phyloP scores from a whole-genome alignment of 805 yeast species.

The Monosporozyma siamensis region DNA sequence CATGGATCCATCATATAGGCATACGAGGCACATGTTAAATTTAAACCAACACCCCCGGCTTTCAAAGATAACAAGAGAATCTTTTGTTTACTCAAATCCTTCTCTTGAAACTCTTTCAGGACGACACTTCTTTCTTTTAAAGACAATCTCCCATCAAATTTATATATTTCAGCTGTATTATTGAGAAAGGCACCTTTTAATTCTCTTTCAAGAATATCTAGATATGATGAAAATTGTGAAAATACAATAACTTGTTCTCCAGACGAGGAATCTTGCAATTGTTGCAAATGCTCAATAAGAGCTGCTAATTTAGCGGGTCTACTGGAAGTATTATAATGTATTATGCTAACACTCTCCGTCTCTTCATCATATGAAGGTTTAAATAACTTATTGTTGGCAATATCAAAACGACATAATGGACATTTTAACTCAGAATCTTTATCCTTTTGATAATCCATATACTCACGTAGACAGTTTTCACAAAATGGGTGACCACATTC shows the following conservation, averaged over 20 bases:
- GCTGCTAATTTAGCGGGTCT: conserved; percentile 71
- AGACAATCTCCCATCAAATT: conserved; percentile 76
- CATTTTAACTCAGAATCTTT: conserved; percentile 45
- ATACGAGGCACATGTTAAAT: conserved; percentile 71
- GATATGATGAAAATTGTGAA: conserved; percentile 78
- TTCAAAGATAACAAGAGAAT: conserved; percentile 67
- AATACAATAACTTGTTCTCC: conserved; percentile 77
- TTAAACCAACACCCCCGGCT: conserved; percentile 93
- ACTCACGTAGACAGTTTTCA: conserved; percentile 59
- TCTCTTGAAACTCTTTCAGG: conserved; percentile 42
- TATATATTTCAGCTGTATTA: conserved; percentile 34
- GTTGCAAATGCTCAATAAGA: conserved; percentile 47
- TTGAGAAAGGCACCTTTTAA: conserved; percentile 39
- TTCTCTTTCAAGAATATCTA: conserved; percentile 65
- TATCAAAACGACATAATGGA: conserved; percentile 61
- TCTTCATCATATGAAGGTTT: conserved; percentile 7
- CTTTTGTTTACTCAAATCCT: conserved; percentile 29
- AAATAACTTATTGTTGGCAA: conserved; percentile 40
- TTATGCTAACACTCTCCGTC: not conserved
- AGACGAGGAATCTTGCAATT: conserved; percentile 44
- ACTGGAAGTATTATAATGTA: conserved; percentile 17
- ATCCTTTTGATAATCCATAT: conserved; percentile 57
- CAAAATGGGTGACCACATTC: conserved; percentile 81
- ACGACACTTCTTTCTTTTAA: conserved; percentile 56
- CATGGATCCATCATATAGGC: conserved; percentile 94